These are phyloP conservation scores for Lagerstroemia fauriei DNA, from an alignment of 441 rosid genomes.

Conservation along the genomic window DNA sequence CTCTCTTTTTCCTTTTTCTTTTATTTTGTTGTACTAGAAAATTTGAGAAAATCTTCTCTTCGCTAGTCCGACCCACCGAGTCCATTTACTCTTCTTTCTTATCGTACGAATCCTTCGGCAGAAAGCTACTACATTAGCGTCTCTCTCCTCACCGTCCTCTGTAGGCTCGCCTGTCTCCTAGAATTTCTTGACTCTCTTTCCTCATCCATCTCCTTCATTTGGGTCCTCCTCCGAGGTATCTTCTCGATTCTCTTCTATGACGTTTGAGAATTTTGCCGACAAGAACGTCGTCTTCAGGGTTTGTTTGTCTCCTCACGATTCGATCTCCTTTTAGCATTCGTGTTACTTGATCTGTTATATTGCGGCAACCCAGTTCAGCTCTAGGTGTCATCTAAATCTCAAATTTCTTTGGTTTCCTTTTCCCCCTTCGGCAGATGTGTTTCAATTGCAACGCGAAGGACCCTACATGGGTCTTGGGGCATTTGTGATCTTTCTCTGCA, in stretches of 20 bases:
- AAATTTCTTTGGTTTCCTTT: not conserved
- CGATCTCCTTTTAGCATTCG: not conserved
- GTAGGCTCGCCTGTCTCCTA: no score
- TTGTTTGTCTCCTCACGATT: not conserved
- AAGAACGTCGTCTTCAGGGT: conserved; percentile 83
- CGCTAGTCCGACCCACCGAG: no score
- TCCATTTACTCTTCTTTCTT: no score
- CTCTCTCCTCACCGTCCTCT: no score
- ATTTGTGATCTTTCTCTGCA: conserved; percentile 87
- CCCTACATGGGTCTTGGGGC: conserved; percentile 96
- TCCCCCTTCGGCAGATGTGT: conserved; percentile 57
- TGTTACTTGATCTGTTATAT: not conserved
- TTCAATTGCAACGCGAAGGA: conserved; percentile 93
- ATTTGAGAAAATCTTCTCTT: no score
- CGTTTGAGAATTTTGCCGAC: conserved; percentile 60
- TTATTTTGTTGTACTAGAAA: no score
- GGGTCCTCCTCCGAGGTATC: conserved; percentile 3
- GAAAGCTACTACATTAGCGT: no score
- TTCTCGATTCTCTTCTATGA: conserved; percentile 46
- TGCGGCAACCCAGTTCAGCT: conserved; percentile 45
- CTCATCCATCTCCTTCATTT: not conserved
- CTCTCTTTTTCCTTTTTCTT: no score
- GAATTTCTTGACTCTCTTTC: no score
- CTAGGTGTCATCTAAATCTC: conserved; percentile 41
- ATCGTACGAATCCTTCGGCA: no score